Percentiles rank a stretch among this genome's conserved stretches.
Evolutionary conservation across 768 basidiomycete genomes (phyloP).

Genomic region (Hygrophorus pudorinus): DNA sequence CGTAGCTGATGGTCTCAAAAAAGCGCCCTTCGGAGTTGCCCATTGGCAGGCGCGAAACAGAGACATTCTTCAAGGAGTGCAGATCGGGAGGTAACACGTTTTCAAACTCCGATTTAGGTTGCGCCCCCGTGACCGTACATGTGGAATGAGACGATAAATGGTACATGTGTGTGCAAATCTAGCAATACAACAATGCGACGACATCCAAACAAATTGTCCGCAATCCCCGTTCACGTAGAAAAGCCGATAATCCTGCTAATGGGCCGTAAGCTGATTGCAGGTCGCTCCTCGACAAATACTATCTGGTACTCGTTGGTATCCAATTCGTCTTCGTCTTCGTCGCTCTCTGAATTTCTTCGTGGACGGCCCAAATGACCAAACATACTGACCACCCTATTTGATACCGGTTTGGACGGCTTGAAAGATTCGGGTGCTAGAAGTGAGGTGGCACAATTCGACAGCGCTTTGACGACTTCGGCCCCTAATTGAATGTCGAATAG

Average conservation of each 20-base stretch:
- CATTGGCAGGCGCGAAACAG: too few relatives aligned
- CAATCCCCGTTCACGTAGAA: slow-evolving; percentile 9
- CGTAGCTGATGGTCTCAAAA: too few relatives aligned
- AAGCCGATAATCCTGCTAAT: slow-evolving; percentile 55
- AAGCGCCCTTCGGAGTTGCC: too few relatives aligned
- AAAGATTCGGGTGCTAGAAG: slow-evolving; percentile 35
- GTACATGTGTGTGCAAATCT: too few relatives aligned
- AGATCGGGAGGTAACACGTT: too few relatives aligned
- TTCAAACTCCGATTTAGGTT: too few relatives aligned
- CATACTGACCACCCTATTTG: slow-evolving; percentile 31
- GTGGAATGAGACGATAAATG: too few relatives aligned
- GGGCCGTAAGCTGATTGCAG: slow-evolving; percentile 49
- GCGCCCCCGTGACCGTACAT: too few relatives aligned
- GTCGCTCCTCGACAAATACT: slow-evolving; percentile 31
- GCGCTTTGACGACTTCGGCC: slow-evolving; percentile 41
- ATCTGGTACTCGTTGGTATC: slow-evolving; percentile 33
- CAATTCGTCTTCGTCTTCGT: slow-evolving; percentile 43
- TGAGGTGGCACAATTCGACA: slow-evolving; percentile 41
- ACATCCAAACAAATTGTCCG: too few relatives aligned
- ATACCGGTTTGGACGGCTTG: slow-evolving; percentile 18
- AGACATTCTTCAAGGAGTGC: too few relatives aligned
- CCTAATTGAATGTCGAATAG: slow-evolving; percentile 82
- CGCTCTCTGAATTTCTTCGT: slow-evolving; percentile 48
- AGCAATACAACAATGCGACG: too few relatives aligned
- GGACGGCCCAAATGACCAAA: slow-evolving; percentile 44